Base-by-base conservation (phyloP, 106 monocot species). In the Dioscorea alata region DNA sequence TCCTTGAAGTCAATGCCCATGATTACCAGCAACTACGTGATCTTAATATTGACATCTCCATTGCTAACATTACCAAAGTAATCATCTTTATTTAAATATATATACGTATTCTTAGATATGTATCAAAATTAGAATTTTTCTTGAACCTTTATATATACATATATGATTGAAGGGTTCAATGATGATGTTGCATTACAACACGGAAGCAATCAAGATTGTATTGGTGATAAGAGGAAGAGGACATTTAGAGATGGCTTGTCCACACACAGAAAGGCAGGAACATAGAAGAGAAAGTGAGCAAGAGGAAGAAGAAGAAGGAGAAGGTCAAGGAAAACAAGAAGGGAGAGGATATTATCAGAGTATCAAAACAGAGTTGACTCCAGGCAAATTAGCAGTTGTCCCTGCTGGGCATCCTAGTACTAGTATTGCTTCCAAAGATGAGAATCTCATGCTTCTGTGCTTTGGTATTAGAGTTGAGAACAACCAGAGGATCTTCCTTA, bases 231-330 rank as follows among this genome's bases (percentile, higher is more conserved):
- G 60, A 24, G 94, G 90, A 6, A 53, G 52, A 2, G 90, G 90
- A 1, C 76, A 69, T 63, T 23, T 85, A 12, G 94, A 94, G 67
- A 94, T 88, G 69, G 86, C 73, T 0, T 79, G 80, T 52, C 90
- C 94, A 13, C 81, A 84, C 57, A 0, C 79, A 14, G 23, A 73
- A 2, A 19, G 50, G 0, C 57, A 50, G 20, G 28, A 56, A 31
- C 54, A 21, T 31, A 14, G 18, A 35, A 33, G 58, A 34, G 25
- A 13, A 64, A 66, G 33, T 33, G 17, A 14, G 31, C 23, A 64
- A 52, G 28, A 28, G 3, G 28, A 0, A 25, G 28, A 28, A 28
- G 28, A 0, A 25, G 24, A 50, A 25, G n/a, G 56, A 57, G 54
- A 48, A 48, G 4, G 70, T 34, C n/a, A 59, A 62, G 16, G 59